Conservation (phyloP, 768 basidiomycete genomes). For the Suillus paluster region DNA sequence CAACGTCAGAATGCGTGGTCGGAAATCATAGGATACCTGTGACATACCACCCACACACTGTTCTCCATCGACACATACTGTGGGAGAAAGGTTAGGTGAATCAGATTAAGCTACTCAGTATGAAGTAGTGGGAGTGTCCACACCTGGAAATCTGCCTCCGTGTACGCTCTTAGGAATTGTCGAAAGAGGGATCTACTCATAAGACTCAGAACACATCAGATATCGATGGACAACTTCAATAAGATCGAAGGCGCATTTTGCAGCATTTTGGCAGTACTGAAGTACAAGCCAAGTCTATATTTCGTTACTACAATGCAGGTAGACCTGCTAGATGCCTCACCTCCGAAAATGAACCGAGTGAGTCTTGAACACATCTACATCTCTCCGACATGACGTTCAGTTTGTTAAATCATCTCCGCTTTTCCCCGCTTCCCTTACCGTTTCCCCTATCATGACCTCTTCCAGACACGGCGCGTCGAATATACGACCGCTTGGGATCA, state of each 20-base stretch:
- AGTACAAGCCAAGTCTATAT: not conserved
- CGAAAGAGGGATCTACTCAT: not conserved
- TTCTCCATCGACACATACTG: not conserved
- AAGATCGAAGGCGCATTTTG: not conserved
- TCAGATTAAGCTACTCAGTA: not conserved
- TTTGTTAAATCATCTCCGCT: not conserved
- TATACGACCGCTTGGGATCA: constrained; percentile 41
- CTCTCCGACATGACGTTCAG: not conserved
- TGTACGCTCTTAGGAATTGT: no score
- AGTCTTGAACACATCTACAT: not conserved
- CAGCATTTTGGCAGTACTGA: not conserved
- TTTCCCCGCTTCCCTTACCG: constrained; percentile 1
- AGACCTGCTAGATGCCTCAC: not conserved
- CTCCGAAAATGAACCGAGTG: not conserved
- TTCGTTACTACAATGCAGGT: no score
- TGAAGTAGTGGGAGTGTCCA: not conserved
- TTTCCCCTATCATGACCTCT: constrained; percentile 27
- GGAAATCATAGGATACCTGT: not conserved
- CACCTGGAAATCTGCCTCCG: not conserved
- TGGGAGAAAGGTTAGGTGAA: not conserved
- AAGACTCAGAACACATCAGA: not conserved
- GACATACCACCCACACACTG: not conserved
- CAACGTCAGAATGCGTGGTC: not conserved
- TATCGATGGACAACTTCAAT: not conserved
- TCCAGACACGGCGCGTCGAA: constrained; percentile 49